Percentiles rank a stretch among this genome's conserved stretches.
phyloP scores from a whole-genome alignment of 148 eudicot genomes.

The Rhododendron ovatum region DNA sequence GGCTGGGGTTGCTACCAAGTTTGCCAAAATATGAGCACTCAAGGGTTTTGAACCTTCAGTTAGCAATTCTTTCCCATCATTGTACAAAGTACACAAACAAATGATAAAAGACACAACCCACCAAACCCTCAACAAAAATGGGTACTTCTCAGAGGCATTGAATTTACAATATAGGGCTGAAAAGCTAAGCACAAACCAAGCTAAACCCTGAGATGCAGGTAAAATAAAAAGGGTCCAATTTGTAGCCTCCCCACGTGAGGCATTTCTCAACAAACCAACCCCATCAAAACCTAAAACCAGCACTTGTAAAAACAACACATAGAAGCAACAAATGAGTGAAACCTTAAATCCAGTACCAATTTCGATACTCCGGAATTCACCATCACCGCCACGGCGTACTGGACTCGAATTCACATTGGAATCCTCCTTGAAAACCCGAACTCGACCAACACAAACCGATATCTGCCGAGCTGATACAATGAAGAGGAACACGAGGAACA shows the following conservation, averaged over 20 bases:
- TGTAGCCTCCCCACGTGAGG: constrained; percentile 37
- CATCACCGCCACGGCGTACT: constrained; percentile 31
- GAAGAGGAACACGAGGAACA: constrained; percentile 53
- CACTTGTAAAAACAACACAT: constrained; percentile 60
- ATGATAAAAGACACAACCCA: constrained; percentile 71
- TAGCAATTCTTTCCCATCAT: constrained; percentile 55
- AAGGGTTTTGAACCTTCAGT: constrained; percentile 50
- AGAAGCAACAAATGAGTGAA: constrained; percentile 68
- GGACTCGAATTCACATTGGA: constrained; percentile 38
- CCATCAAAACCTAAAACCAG: constrained; percentile 71
- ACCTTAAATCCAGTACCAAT: constrained; percentile 54
- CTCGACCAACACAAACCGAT: constrained; percentile 54
- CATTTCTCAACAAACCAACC: constrained; percentile 42
- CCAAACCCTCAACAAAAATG: constrained; percentile 74
- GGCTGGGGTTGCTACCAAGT: constrained; percentile 58
- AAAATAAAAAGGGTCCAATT: constrained; percentile 52
- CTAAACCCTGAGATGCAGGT: constrained; percentile 65
- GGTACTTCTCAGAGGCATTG: constrained; percentile 56
- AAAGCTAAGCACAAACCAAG: constrained; percentile 86
- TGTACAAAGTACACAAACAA: constrained; percentile 57
- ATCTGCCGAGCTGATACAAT: constrained; percentile 62
- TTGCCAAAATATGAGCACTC: constrained; percentile 65
- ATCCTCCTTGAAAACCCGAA: constrained; percentile 51
- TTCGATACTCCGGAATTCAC: constrained; percentile 42
- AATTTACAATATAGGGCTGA: constrained; percentile 62